Evolutionary conservation across 2,329 filamentous ascomycete species (phyloP).

Genomic region (Aspergillus sp.): DNA sequence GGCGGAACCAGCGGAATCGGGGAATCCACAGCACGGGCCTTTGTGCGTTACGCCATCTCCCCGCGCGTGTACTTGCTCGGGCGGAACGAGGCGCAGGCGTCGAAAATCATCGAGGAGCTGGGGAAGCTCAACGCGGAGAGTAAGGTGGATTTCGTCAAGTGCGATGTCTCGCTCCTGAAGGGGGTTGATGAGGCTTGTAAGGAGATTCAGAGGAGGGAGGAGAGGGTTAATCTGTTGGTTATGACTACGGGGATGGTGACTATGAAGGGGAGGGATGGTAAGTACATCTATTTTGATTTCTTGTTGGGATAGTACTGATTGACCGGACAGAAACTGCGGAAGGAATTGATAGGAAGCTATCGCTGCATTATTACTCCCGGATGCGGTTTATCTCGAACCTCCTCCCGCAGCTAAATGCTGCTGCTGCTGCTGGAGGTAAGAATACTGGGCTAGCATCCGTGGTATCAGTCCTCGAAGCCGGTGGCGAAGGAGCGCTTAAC

Average conservation of each 20-base stretch:
- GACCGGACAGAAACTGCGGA: constrained; percentile 28
- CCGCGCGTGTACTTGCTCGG: constrained; percentile 57
- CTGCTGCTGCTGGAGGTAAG: not conserved
- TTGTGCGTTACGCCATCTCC: constrained; percentile 34
- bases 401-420: constrained; percentile 22
- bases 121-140: constrained; percentile 46
- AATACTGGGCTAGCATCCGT: not conserved
- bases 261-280: constrained; percentile 13
- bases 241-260: constrained; percentile 24
- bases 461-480: constrained; percentile 5
- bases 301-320: not conserved
- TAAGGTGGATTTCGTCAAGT: constrained; percentile 49
- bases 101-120: constrained; percentile 46
- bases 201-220: constrained; percentile 39
- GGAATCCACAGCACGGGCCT: constrained; percentile 3
- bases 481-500: not conserved
- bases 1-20: constrained; percentile 20
- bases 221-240: constrained; percentile 32
- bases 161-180: constrained; percentile 52
- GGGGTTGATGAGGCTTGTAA: constrained; percentile 53
- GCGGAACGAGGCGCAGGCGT: constrained; percentile 38
- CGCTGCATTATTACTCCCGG: constrained; percentile 34
- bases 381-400: constrained; percentile 36
- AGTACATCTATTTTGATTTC: not conserved
- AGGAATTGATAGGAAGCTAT: constrained; percentile 31